Evolutionary conservation across 208 protist species (phyloP).

Genomic region (Leishmania tropica): DNA sequence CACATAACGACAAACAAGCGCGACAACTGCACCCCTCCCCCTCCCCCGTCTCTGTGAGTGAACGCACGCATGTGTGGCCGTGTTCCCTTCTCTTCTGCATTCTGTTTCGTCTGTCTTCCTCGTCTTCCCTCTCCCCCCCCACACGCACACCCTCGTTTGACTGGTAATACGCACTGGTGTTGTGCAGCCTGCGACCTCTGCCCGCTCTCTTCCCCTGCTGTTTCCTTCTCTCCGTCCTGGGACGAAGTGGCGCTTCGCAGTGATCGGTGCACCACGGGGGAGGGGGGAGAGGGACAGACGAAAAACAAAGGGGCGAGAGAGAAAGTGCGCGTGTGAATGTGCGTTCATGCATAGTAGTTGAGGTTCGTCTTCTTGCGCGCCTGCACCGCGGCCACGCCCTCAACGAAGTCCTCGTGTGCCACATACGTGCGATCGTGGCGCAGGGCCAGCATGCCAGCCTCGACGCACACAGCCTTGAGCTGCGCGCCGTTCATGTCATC

Average conservation of each 20-base stretch:
- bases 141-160: not conserved
- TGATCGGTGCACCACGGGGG: not conserved
- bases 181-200: too few species aligned
- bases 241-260: not conserved
- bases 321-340: not conserved
- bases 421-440: constrained; percentile 92
- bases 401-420: constrained; percentile 99
- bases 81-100: not conserved
- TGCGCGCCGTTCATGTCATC: constrained; percentile 99
- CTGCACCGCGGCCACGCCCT: constrained; percentile 98
- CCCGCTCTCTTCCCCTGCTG: not conserved
- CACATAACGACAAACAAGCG: not conserved
- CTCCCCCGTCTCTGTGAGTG: not conserved
- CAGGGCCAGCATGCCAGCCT: constrained; percentile 99
- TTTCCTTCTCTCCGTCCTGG: not conserved
- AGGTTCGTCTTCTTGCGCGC: constrained; percentile 99
- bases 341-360: constrained; percentile 98
- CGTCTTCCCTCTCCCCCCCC: too few species aligned
- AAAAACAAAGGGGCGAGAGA: not conserved
- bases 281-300: too few species aligned
- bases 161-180: not conserved
- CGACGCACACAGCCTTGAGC: constrained; percentile 99
- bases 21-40: not conserved
- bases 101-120: too few species aligned
- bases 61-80: not conserved